Evolutionary conservation across 345 rosid species (phyloP), one percentile per base, ranked within the genome.

Genomic region (Psidium guajava): DNA sequence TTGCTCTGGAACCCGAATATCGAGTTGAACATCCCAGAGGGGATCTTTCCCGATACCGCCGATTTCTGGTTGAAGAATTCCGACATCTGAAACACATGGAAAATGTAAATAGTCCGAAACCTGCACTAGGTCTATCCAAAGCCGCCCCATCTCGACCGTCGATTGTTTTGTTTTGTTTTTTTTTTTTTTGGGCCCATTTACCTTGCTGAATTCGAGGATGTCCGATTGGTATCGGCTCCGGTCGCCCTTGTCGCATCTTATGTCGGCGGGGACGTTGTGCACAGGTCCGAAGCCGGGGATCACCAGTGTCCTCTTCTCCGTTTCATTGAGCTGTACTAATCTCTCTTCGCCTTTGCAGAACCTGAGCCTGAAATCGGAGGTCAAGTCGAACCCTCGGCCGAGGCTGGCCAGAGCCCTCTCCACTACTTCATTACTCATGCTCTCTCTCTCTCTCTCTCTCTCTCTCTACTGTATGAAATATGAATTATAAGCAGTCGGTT

Each of bases 231-330:
- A 92, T 27, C 98, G 93, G 84, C 89, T 86, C 0, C 93, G 92
- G 92, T 97, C 99, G n/a, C 99, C 99, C 88, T 97, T 96, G 83
- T 96, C 98, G 64, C 95, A 96, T 85, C 87, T 92, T 74, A 97
- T 93, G 86, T 95, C 98, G 53, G 85, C 32, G 50, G 99, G 91
- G 50, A 96, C 98, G 82, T 89, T 91, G 3, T 61, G n/a, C 36
- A 92, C 15, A 81, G 87, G 36, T 10, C 96, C 98, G 56, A 93
- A 95, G 27, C 98, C 93, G 16, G 98, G 99, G 42, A 96, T 54
- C 15, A 84, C 28, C 12, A 96, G 58, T 25, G 94, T 94, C 86
- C 89, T 87, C 85, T 85, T 92, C 57, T 91, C 90, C 1, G 91
- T 73, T 82, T 96, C 92, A 82, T 91, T 91, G 10, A 97, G 94